Evolutionary conservation across 2,329 filamentous ascomycete genomes (phyloP).

Genomic region (Ophiostoma montium): DNA sequence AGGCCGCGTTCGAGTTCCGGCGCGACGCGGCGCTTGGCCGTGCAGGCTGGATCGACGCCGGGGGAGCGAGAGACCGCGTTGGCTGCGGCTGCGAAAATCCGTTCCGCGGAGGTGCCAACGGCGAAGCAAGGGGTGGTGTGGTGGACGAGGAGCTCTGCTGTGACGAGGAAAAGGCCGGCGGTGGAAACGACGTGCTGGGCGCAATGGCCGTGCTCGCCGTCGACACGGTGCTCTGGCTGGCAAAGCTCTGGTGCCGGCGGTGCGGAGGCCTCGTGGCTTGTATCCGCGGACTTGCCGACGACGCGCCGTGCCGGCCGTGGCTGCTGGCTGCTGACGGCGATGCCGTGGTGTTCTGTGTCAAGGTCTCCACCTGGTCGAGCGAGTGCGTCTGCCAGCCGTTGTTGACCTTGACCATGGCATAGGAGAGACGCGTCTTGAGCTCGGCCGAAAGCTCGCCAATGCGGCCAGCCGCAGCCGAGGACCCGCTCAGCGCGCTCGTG

Average conservation of each 20-base stretch:
- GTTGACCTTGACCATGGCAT: slow-evolving; percentile 88
- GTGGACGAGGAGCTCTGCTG: slow-evolving; percentile 3
- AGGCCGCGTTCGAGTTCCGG: slow-evolving; percentile 35
- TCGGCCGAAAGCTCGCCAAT: slow-evolving; percentile 73
- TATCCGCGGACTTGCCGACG: slow-evolving; percentile 40
- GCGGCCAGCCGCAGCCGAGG: slow-evolving; percentile 49
- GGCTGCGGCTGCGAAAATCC: slow-evolving; percentile 21
- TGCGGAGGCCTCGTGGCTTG: slow-evolving; percentile 22
- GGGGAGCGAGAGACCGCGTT: slow-evolving; percentile 31
- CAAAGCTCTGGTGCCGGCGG: slow-evolving; percentile 17
- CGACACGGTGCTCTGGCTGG: slow-evolving; percentile 8
- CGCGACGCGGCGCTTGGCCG: slow-evolving; percentile 25
- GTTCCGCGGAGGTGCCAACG: slow-evolving; percentile 9
- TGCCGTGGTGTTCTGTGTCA: slow-evolving; percentile 47
- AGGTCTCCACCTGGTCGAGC: slow-evolving; percentile 62
- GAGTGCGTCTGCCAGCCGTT: slow-evolving; percentile 74
- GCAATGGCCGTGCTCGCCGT: slow-evolving; percentile 4
- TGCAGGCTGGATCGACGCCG: slow-evolving; percentile 39
- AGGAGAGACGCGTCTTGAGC: slow-evolving; percentile 71
- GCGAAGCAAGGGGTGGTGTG: slow-evolving; percentile 6
- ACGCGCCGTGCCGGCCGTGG: slow-evolving; percentile 35
- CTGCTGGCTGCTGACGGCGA: slow-evolving; percentile 43
- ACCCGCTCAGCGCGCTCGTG: slow-evolving; percentile 50
- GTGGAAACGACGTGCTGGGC: not conserved
- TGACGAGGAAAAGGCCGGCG: too few relatives aligned